A percentile compares a stretch with the other conserved stretches of the same genome.
Evolutionary conservation across 2,329 filamentous ascomycete genomes (phyloP).

Genomic region (Penicillium aurantiogriseum): DNA sequence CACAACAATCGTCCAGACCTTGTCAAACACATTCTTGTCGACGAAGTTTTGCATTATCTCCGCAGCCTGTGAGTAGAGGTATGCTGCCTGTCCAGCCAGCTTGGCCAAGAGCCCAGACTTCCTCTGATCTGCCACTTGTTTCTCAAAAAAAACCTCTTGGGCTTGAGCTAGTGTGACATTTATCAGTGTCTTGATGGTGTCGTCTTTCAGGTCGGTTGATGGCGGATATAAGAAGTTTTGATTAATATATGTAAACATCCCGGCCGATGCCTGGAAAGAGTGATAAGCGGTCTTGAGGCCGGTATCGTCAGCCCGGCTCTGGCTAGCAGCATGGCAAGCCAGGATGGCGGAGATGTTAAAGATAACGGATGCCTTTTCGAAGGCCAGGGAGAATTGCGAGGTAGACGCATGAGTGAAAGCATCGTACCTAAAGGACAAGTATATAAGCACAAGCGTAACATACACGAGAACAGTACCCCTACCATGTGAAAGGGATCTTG

Average conservation of each 20-base stretch:
- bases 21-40: slow-evolving; percentile 86
- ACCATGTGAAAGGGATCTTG: slow-evolving; percentile 99
- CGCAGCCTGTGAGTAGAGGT: slow-evolving; percentile 79
- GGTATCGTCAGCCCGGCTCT: slow-evolving; percentile 86
- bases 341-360: slow-evolving; percentile 98
- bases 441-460: neutral
- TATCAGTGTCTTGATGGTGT: slow-evolving; percentile 94
- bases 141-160: slow-evolving; percentile 96
- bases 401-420: slow-evolving; percentile 99
- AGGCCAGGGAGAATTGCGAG: slow-evolving; percentile 91
- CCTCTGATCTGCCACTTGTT: slow-evolving; percentile 88
- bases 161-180: slow-evolving; percentile 90
- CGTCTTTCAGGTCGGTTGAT: slow-evolving; percentile 89
- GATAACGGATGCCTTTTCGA: slow-evolving; percentile 98
- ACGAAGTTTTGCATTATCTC: slow-evolving; percentile 94
- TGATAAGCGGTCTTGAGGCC: slow-evolving; percentile 96
- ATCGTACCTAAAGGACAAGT: slow-evolving; percentile 69
- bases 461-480: slow-evolving; percentile 33
- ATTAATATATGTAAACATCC: slow-evolving; percentile 99
- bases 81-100: slow-evolving; percentile 84
- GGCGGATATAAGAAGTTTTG: slow-evolving; percentile 98
- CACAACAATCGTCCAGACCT: slow-evolving; percentile 77
- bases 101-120: slow-evolving; percentile 91
- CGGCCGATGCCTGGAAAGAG: slow-evolving; percentile 94
- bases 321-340: slow-evolving; percentile 90